Conservation (phyloP, 179 eudicot genomes). For the Kewa caespitosa region DNA sequence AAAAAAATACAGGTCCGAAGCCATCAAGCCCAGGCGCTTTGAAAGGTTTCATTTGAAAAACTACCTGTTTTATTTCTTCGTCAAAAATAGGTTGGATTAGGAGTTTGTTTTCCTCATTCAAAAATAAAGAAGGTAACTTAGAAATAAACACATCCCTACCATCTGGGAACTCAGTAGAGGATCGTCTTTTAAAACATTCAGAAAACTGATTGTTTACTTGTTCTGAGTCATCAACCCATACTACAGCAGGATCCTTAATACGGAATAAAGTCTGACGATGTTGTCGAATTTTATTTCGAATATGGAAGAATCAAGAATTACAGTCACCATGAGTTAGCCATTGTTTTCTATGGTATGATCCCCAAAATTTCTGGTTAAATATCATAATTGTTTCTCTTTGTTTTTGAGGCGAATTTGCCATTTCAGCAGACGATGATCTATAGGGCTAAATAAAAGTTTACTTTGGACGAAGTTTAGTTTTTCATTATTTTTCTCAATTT, state of each 20-base stretch:
- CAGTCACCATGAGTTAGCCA: neutral
- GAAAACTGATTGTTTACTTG: neutral
- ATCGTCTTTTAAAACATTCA: neutral
- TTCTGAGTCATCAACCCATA: neutral
- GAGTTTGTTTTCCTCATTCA: neutral
- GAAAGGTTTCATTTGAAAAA: neutral
- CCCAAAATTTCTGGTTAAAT: neutral
- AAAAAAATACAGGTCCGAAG: neutral
- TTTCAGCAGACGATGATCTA: no score
- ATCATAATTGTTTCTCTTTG: neutral
- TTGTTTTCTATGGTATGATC: neutral
- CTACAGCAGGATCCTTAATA: neutral
- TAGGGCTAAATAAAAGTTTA: neutral
- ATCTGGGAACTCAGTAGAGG: neutral
- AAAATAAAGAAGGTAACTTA: neutral
- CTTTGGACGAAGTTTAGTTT: neutral
- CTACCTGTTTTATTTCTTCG: neutral
- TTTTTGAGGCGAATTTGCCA: neutral
- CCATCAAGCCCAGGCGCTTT: neutral
- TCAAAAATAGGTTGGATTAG: neutral
- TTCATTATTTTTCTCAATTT: no score
- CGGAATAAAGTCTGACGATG: neutral
- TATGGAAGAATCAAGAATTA: neutral
- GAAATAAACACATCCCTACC: neutral
- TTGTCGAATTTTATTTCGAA: neutral